These are phyloP conservation scores for Fusarium mangiferae DNA, from an alignment of 2,329 filamentous ascomycete genomes.

Conservation along the genomic window DNA sequence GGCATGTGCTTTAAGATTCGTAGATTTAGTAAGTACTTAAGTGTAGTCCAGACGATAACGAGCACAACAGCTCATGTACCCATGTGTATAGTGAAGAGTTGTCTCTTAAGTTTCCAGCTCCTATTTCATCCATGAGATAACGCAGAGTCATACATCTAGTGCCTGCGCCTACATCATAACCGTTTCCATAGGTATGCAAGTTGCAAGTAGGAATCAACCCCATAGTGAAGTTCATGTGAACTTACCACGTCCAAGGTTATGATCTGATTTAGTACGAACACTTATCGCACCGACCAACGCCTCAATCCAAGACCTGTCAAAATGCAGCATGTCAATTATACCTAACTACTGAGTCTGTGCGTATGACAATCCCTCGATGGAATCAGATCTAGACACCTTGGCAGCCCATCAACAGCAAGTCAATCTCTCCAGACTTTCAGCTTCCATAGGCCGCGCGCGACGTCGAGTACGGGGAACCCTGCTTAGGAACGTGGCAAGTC, in stretches of 20 bases:
- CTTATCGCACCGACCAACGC: fast-evolving
- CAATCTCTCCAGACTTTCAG: not conserved
- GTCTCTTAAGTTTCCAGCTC: not conserved
- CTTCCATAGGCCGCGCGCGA: not conserved
- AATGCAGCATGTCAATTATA: not conserved
- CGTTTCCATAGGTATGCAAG: fast-evolving
- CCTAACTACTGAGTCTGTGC: not conserved
- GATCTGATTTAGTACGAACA: not conserved
- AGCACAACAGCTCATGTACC: not conserved
- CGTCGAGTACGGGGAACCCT: not conserved
- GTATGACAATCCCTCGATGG: not conserved
- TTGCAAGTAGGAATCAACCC: fast-evolving
- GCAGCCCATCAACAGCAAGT: not conserved
- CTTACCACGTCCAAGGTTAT: fast-evolving
- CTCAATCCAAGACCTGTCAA: not conserved
- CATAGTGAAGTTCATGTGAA: fast-evolving
- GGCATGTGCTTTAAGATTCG: not conserved
- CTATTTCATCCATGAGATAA: too few species aligned
- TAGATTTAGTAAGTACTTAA: fast-evolving
- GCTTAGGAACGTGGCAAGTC: not conserved
- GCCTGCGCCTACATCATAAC: fast-evolving
- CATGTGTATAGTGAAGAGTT: not conserved
- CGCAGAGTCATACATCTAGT: not conserved
- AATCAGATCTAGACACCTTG: not conserved
- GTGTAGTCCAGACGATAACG: not conserved